Evolutionary conservation across 2,329 filamentous ascomycete genomes (phyloP), one percentile per base, ranked within the genome.

Genomic region (Aspergillus awamori): DNA sequence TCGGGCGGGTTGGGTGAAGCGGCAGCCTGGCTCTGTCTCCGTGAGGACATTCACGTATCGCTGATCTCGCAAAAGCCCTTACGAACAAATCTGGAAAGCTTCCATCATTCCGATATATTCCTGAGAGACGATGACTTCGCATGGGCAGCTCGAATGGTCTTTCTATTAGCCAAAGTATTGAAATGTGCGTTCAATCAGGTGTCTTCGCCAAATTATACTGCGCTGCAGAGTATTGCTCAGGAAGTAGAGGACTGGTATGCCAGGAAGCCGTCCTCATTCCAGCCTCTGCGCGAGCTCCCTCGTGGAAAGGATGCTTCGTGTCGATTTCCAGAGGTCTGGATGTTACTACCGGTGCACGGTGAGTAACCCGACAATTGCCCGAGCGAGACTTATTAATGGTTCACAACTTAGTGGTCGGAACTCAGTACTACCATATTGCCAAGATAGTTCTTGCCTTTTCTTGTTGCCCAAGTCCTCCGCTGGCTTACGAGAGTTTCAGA

Each of bases 31-130:
- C 68, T 77, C 20, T 74, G 73, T 26, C 64, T 79, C 1, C 70
- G 76, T n/a, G 73, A 78, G 56, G 75, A 77, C 57, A 76, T 79
- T 15, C 77, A 77, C 58, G 67, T 76, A 8, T 74, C 73, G 0
- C 66, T 79, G 11, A 72, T 69, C 6, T 69, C 70, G n/a, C 71
- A 73, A 38, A 67, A 69, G 30, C 73, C 74, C 8, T 65, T 77
- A 3, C 69, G 69, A 52, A 72, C 76, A n/a, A 67, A 72, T n/a
- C 58, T 78, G 3, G 66, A 75, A 24, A 76, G 72, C 28, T 78
- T 75, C 41, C 61, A 71, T 7, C 60, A 68, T 8, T 77, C 76
- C 1, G 64, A 69, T 24, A 69, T 72, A 3, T 77, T 77, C 51
- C 61, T 64, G 0, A 70, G 69, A 52, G 62, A 69, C 8, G 74